Percentiles rank a stretch among this genome's conserved stretches.
These are phyloP conservation scores for Solanum pinnatisectum DNA, from an alignment of 257 asterid genomes.

Conservation along the genomic window DNA sequence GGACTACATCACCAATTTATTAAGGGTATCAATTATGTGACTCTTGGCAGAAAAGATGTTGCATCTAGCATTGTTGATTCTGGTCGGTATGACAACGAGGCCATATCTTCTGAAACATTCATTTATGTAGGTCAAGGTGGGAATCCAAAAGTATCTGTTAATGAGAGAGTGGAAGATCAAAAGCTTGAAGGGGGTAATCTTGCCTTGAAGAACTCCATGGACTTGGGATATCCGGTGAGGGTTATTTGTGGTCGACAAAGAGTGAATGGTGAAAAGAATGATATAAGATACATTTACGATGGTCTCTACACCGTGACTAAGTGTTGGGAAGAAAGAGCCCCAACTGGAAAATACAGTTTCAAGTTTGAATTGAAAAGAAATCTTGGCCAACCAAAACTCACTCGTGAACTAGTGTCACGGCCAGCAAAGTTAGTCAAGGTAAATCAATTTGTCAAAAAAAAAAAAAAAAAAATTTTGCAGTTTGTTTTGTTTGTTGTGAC, in stretches of 20 bases:
- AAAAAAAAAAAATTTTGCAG: neutral
- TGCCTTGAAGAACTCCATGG: constrained; percentile 25
- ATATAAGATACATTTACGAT: constrained; percentile 5
- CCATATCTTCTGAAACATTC: constrained; percentile 5
- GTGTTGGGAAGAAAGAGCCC: constrained; percentile 20
- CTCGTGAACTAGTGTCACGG: neutral
- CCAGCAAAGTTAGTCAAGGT: neutral
- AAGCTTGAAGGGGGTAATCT: constrained; percentile 20
- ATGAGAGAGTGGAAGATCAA: constrained; percentile 13
- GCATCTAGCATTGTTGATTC: constrained; percentile 24
- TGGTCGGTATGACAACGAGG: constrained; percentile 16
- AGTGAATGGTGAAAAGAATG: neutral
- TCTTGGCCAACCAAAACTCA: constrained; percentile 16
- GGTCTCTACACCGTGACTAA: constrained; percentile 25
- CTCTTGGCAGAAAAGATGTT: neutral
- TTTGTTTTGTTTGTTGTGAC: neutral
- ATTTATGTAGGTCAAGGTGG: constrained; percentile 33
- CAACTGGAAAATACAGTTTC: constrained; percentile 11
- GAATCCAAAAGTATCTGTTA: neutral
- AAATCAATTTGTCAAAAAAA: neutral
- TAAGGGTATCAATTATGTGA: constrained; percentile 14
- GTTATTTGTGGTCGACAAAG: constrained; percentile 13
- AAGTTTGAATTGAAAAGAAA: constrained; percentile 34
- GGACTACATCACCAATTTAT: constrained; percentile 17
- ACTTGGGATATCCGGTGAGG: constrained; percentile 11